These are phyloP conservation scores for Candida suzukii DNA, from an alignment of 805 yeast species.

Conservation along the genomic window DNA sequence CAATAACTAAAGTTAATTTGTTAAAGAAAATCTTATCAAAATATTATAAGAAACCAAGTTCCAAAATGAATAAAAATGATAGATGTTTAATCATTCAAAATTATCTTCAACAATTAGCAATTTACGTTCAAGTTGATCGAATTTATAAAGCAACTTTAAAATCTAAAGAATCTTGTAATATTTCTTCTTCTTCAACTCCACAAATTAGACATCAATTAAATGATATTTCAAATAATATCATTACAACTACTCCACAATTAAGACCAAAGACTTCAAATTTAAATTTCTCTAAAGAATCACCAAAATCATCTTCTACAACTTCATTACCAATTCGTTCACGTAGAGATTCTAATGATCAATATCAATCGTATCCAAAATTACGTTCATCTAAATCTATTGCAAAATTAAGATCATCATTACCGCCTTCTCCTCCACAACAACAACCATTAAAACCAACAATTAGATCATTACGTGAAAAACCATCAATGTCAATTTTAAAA, in stretches of 20 bases:
- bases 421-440: conserved; percentile 1
- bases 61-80: conserved; percentile 28
- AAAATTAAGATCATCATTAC: background rate
- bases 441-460: background rate
- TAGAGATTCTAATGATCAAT: background rate
- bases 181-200: background rate
- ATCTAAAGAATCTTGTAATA: conserved; percentile 7
- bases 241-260: background rate
- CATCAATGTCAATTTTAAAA: conserved; percentile 17
- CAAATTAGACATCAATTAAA: background rate
- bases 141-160: conserved; percentile 44
- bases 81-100: conserved; percentile 37
- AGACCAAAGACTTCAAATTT: conserved; percentile 4
- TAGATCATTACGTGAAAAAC: conserved; percentile 12
- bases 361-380: background rate
- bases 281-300: background rate
- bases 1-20: conserved; percentile 31
- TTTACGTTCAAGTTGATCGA: conserved; percentile 58
- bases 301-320: conserved; percentile 1
- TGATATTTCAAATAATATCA: background rate
- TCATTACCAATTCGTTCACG: conserved; percentile 1
- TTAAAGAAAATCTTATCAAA: conserved; percentile 19
- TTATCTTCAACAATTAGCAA: conserved; percentile 47
- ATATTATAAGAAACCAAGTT: conserved; percentile 1
- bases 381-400: conserved; percentile 2